A percentile compares a stretch with the other conserved stretches of the same genome.
Evolutionary conservation across 1,284 basidiomycete species (phyloP).

Genomic region (Limonomyces culmigenus): DNA sequence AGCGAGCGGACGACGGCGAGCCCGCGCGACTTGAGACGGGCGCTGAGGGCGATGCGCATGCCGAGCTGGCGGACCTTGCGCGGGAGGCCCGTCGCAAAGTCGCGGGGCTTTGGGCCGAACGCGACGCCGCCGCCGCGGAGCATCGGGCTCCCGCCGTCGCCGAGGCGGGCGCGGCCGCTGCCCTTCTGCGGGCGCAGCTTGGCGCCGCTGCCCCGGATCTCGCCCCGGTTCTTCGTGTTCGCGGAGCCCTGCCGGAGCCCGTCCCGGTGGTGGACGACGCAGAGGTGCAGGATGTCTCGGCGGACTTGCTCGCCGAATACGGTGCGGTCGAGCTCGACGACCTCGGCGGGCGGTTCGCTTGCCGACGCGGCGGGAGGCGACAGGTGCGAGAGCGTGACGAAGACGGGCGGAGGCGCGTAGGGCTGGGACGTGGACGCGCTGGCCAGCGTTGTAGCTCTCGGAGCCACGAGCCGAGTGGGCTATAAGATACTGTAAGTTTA

Average conservation of each 20-base stretch:
- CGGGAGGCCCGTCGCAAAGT: constrained; percentile 82
- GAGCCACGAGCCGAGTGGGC: no score
- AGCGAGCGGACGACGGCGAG: constrained; percentile 63
- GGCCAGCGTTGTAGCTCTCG: no score
- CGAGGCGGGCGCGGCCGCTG: constrained; percentile 76
- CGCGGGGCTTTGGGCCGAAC: constrained; percentile 79
- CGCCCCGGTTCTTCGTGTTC: constrained; percentile 79
- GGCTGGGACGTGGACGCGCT: no score
- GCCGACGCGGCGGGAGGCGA: no score
- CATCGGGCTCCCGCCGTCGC: constrained; percentile 80
- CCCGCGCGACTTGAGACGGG: constrained; percentile 58
- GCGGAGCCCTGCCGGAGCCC: constrained; percentile 81
- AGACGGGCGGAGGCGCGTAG: no score
- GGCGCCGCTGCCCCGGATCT: constrained; percentile 76
- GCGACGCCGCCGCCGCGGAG: constrained; percentile 85
- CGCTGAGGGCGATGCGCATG: constrained; percentile 77
- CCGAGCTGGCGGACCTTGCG: constrained; percentile 87
- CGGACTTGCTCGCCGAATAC: constrained; percentile 83
- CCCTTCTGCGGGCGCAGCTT: constrained; percentile 93
- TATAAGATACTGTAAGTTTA: no score
- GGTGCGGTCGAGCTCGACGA: constrained; percentile 64
- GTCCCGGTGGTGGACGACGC: constrained; percentile 82
- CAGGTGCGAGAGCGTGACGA: no score
- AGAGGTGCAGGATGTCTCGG: constrained; percentile 85
- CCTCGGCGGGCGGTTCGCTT: no score